Base-by-base conservation (phyloP, 2,329 filamentous ascomycete genomes). In the Aspergillus sp. region DNA sequence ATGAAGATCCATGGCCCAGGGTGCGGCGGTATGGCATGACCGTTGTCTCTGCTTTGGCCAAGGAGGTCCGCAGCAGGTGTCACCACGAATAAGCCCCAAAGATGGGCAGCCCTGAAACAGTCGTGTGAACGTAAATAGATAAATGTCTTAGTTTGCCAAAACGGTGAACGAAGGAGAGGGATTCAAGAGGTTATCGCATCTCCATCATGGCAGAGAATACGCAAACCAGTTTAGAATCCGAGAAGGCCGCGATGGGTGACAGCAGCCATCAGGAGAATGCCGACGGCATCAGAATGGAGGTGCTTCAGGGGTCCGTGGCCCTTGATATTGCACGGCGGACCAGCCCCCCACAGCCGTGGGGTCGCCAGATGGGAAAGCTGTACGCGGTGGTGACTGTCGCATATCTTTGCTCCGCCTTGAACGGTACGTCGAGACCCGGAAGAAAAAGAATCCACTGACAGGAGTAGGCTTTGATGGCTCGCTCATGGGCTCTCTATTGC, bases 401-500 rank as follows among this genome's bases (percentile, higher is more conserved):
- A 19, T 42, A 42, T 22, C 40, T 42, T 19, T 42, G 40, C 40
- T 42, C 40, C 17, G 40, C 40, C 7, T 12, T 42, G 17, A 42
- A 42, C 0, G 40, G 40, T 42, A 42, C 17, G 40, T 13, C 5
- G 24, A 2, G 2, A 4, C 8, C 27, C 8, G 11, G 3, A 30
- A 30, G 11, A 1, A 9, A 9, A 8, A 9, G 9, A 9, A 30
- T 1, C 8, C 8, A 20, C 40, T 19, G 17, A 42, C 40, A 8
- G 7, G 12, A 3, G 3, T 11, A 42, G 50, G 50, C 11, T 52
- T 30, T 12, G 83, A 86, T 62, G 82, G 82, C 39, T 83, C 80
- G 27, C 77, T 87, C 50, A 82, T 85, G 65, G 80, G 79, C 56
- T 79, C 79, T 37, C 69, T 84, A 17, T 68, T 80, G 17, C 77